phyloP scores from a whole-genome alignment of 257 asterid species.

The Ocimum tenuiflorum region DNA sequence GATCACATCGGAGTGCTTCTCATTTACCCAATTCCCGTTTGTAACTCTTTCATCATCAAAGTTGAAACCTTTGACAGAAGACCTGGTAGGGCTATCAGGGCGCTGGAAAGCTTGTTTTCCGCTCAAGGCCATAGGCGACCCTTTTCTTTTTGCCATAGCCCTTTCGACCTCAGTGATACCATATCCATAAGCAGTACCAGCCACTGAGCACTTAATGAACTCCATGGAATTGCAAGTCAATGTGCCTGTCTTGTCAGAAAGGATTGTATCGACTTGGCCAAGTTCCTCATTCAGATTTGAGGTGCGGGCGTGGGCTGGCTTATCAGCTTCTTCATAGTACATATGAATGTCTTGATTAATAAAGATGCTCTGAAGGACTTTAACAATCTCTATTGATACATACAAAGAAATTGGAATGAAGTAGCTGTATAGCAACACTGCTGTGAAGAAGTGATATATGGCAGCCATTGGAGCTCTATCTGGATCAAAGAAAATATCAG shows the following conservation, averaged over 20 bases:
- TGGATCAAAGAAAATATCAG: conserved; percentile 66
- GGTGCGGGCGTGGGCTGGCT: conserved; percentile 86
- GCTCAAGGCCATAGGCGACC: conserved; percentile 46
- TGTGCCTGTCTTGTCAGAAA: conserved; percentile 92
- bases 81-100: conserved; percentile 22
- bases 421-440: conserved; percentile 65
- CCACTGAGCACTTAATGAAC: conserved; percentile 81
- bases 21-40: conserved; percentile 64
- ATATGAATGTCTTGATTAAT: conserved; percentile 68
- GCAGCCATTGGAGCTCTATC: conserved; percentile 65
- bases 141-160: conserved; percentile 74
- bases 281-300: conserved; percentile 87
- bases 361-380: conserved; percentile 82
- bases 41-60: conserved; percentile 66
- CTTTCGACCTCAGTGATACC: conserved; percentile 81
- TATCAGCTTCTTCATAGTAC: conserved; percentile 85
- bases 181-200: conserved; percentile 83
- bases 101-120: conserved; percentile 29
- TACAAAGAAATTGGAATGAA: conserved; percentile 83
- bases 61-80: conserved; percentile 69
- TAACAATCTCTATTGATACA: conserved; percentile 79
- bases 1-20: conserved; percentile 45
- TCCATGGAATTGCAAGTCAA: conserved; percentile 93
- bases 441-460: conserved; percentile 61
- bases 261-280: conserved; percentile 84